Base-by-base conservation (phyloP, 192 early-diverging fungal genomes). In the Coemansia brasiliensis region DNA sequence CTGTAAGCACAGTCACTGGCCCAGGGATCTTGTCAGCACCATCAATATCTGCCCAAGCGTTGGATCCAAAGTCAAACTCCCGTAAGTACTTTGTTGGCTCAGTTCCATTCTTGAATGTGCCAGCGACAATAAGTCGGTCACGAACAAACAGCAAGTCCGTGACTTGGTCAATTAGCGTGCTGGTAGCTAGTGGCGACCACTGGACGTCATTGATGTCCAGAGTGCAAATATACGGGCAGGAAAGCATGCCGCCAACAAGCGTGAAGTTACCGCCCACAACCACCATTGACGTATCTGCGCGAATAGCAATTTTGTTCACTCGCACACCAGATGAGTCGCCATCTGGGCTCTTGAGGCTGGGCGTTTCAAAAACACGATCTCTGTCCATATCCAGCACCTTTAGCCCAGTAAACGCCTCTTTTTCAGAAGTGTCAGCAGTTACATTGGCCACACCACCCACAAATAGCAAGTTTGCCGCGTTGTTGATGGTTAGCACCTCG, bases 101-200 rank as follows among this genome's bases (percentile, higher is more conserved):
- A 0, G 80, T 77, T 45, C 76, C 78, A 26, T 83, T 84, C 27
- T 72, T 59, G 67, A 88, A 86, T 8, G 63, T 67, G 5, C 85
- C 86, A 15, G 74, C 86, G 1, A 86, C 79, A 27, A 81, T 22
- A 13, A 86, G 42, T 6, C 22, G 54, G 35, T 59, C 67, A n/a
- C 62, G 69, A 46, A 54, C 45, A 42, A 80, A 74, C 29, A 69
- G 45, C 67, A 80, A 45, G 18, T 80, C 78, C 29, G 59, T 65
- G 22, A 82, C 70, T 21, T 61, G 45, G 39, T 59, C 74, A 12
- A 71, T 44, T 40, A 79, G 61, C 25, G 59, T 40, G 61, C 66
- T 73, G 7, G 72, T n/a, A 3, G 59, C 46, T 42, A 79, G 49
- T 2, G 67, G 74, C n/a, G 72, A 71, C 75, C 74, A 82, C 62